Conservation (phyloP, 116 monocot genomes). For the Trichopus zeylanicus region DNA sequence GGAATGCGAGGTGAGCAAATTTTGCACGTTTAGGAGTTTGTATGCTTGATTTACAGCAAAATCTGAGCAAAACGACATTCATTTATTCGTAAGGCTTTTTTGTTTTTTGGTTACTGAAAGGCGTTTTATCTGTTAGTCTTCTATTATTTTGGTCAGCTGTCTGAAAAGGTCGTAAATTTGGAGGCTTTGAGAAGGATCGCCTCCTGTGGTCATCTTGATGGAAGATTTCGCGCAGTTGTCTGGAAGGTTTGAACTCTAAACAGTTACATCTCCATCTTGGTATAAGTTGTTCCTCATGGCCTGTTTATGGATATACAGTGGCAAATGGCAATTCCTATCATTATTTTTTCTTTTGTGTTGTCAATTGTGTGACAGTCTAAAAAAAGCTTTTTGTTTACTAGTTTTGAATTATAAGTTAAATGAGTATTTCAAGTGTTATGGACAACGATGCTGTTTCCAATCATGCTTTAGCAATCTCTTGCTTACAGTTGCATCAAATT, state of each 20-base stretch:
- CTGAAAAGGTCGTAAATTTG: constrained; percentile 22
- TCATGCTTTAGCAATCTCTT: too few relatives aligned
- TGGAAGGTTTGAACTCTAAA: constrained; percentile 23
- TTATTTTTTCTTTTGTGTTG: too few relatives aligned
- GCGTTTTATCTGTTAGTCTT: neutral
- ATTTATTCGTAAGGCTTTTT: neutral
- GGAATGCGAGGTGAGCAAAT: constrained; percentile 25
- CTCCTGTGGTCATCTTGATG: constrained; percentile 17
- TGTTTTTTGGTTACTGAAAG: neutral
- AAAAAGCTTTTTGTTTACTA: too few relatives aligned
- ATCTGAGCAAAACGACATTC: too few relatives aligned
- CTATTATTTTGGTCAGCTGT: constrained; percentile 17
- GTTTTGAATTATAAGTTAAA: too few relatives aligned
- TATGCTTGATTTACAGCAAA: too few relatives aligned
- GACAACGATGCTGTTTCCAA: too few relatives aligned
- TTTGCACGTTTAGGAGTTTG: too few relatives aligned
- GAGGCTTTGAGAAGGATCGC: constrained; percentile 25
- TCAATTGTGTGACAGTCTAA: too few relatives aligned
- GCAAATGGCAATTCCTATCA: too few relatives aligned
- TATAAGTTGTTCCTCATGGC: neutral
- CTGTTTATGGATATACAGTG: neutral
- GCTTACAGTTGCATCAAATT: too few relatives aligned
- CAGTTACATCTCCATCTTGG: neutral
- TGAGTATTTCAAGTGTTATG: too few relatives aligned
- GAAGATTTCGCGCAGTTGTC: constrained; percentile 10